Evolutionary conservation across 257 asterid genomes (phyloP), one percentile per base, ranked within the genome.

Genomic region (Fraxinus americana): DNA sequence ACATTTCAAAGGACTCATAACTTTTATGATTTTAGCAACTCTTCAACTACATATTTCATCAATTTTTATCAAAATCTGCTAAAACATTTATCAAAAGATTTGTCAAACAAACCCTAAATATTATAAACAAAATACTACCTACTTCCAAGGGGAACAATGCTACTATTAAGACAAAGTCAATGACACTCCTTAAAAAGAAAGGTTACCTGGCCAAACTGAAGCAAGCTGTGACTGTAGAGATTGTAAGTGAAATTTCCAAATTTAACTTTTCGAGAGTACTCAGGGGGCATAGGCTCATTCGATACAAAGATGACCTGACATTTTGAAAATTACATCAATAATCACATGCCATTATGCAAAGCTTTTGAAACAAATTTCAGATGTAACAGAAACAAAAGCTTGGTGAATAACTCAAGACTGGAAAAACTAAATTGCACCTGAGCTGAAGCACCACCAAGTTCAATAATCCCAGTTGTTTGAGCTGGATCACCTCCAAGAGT

Each of bases 371-470:
- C 29, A 39, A 66, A 27, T 68, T 25, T 21, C 43, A 3, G 45
- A 45, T 7, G 52, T 32, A 35, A 81, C 10, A 70, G 25, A 54
- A 21, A 6, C 27, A 17, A 66, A 71, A 17, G 27, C 67, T 25
- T 12, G 11, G 5, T 63, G 67, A 67, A 23, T 1, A 21, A 61
- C 52, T 32, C 14, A 73, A n/a, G 75, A 50, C 43, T 21, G 57
- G 75, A 79, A 77, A 75, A 67, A 61, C n/a, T 4, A 45, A 81
- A 82, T 71, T 57, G 70, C 78, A 96, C 98, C 99, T 96, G 99
- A 74, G 94, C 97, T 79, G 99, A 96, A 41, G 99, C 97, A 77
- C 99, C 99, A 76, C 98, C 99, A 80, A 96, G 99, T 85, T 96
- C 98, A 85, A 96, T 90, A 80, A 96, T 93, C 39, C 99, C 98